Conservation (phyloP, 2,329 filamentous ascomycete genomes). For the Thielaviopsis euricoi region DNA sequence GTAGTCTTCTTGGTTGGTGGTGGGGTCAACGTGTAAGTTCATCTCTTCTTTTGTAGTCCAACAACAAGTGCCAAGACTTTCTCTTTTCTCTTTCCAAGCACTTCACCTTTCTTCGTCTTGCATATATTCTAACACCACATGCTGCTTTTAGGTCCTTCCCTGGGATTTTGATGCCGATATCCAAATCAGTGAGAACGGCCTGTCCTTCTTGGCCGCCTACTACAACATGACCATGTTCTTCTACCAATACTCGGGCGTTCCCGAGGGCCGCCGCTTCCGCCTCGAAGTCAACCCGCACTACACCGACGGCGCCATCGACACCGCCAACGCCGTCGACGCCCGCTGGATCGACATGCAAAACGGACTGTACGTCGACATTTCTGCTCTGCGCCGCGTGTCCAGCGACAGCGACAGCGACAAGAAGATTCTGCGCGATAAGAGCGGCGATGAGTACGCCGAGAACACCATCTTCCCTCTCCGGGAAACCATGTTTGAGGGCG, state of each 20-base stretch:
- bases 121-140: not conserved
- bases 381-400: slow-evolving; percentile 29
- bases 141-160: slow-evolving; percentile 45
- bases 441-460: slow-evolving; percentile 33
- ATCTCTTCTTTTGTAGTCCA: not conserved
- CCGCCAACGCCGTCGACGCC: slow-evolving; percentile 21
- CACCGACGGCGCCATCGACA: slow-evolving; percentile 19
- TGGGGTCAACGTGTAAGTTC: slow-evolving; percentile 44
- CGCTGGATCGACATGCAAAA: slow-evolving; percentile 31
- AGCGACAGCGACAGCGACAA: slow-evolving; percentile 25
- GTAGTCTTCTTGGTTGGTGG: slow-evolving; percentile 78
- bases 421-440: slow-evolving; percentile 33
- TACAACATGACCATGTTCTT: slow-evolving; percentile 43
- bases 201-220: slow-evolving; percentile 47
- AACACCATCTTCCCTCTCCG: slow-evolving; percentile 49
- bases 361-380: slow-evolving; percentile 35
- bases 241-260: slow-evolving; percentile 23
- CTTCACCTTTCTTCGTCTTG: too few species aligned
- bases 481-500: slow-evolving; percentile 52
- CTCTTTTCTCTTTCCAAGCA: not conserved
- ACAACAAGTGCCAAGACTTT: not conserved
- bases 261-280: slow-evolving; percentile 26
- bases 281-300: slow-evolving; percentile 33
- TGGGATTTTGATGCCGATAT: slow-evolving; percentile 69
- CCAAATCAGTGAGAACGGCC: slow-evolving; percentile 50